Percentiles rank a stretch among this genome's conserved stretches.
Conservation (phyloP, 2,329 filamentous ascomycete genomes). For the Ascochyta koolunga region DNA sequence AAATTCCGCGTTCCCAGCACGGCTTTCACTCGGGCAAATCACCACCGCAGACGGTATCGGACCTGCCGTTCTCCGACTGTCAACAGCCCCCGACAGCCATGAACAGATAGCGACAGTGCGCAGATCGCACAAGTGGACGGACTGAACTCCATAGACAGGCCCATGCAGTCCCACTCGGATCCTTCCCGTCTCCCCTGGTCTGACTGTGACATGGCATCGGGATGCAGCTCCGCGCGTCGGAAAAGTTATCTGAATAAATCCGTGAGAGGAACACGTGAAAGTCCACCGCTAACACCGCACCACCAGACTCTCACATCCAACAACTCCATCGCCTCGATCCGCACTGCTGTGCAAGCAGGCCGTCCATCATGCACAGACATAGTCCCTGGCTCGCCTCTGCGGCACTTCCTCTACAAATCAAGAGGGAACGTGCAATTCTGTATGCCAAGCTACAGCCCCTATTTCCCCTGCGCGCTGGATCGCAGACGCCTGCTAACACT, state of each 20-base stretch:
- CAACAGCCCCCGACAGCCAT: background rate
- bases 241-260: background rate
- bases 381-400: constrained; percentile 77
- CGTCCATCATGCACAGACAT: constrained; percentile 76
- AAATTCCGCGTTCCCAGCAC: constrained; percentile 11
- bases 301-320: constrained; percentile 75
- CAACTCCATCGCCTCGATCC: constrained; percentile 76
- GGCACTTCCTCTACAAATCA: constrained; percentile 96
- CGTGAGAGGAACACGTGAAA: background rate
- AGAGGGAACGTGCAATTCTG: constrained; percentile 93
- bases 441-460: constrained; percentile 80
- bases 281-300: background rate
- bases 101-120: background rate
- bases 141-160: constrained; percentile 8
- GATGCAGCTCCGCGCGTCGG: background rate
- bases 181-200: background rate
- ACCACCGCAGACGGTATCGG: constrained; percentile 10
- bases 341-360: constrained; percentile 70
- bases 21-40: constrained; percentile 14
- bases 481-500: constrained; percentile 71
- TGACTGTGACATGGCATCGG: background rate
- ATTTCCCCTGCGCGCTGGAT: constrained; percentile 66
- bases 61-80: constrained; percentile 1
- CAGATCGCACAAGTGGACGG: background rate
- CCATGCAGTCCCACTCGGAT: background rate